These are phyloP conservation scores for Schizochytrium sp. DNA, from an alignment of 108 stramenopile species.

Conservation along the genomic window DNA sequence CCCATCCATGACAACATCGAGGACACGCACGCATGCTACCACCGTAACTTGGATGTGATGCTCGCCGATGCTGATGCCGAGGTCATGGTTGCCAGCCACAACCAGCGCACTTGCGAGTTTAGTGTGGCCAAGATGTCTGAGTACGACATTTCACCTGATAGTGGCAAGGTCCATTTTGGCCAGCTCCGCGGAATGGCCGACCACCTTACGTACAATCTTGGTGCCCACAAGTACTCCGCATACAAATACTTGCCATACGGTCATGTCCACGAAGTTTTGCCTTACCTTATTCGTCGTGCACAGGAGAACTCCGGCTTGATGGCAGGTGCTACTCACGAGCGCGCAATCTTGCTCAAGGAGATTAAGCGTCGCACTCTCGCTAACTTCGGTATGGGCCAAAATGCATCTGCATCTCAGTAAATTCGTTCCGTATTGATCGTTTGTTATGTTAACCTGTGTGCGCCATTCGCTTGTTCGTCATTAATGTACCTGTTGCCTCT, in stretches of 20 bases:
- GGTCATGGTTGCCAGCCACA: slow-evolving; percentile 94
- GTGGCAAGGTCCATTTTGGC: slow-evolving; percentile 83
- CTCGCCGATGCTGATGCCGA: slow-evolving; percentile 81
- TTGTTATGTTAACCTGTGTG: too few species aligned
- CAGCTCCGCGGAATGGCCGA: slow-evolving; percentile 98
- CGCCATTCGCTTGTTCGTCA: too few species aligned
- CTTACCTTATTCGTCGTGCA: slow-evolving; percentile 93
- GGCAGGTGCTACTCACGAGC: slow-evolving; percentile 47
- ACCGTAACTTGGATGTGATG: slow-evolving; percentile 76
- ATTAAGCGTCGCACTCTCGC: not conserved
- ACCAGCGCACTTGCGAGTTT: slow-evolving; percentile 83
- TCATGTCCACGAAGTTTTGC: slow-evolving; percentile 89
- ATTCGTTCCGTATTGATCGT: too few species aligned
- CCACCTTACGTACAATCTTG: slow-evolving; percentile 91
- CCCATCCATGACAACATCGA: slow-evolving; percentile 87
- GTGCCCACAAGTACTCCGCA: slow-evolving; percentile 82
- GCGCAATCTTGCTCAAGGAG: not conserved
- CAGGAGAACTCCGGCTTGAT: slow-evolving; percentile 92
- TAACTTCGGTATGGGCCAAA: not conserved
- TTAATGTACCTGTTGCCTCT: too few species aligned
- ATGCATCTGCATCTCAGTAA: not conserved
- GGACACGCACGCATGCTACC: slow-evolving; percentile 88
- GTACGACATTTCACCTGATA: slow-evolving; percentile 73
- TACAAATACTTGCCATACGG: slow-evolving; percentile 98
- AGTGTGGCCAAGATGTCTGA: slow-evolving; percentile 83